Evolutionary conservation across 805 yeast species (phyloP).

Genomic region (Ogataea trehaloabstinens): DNA sequence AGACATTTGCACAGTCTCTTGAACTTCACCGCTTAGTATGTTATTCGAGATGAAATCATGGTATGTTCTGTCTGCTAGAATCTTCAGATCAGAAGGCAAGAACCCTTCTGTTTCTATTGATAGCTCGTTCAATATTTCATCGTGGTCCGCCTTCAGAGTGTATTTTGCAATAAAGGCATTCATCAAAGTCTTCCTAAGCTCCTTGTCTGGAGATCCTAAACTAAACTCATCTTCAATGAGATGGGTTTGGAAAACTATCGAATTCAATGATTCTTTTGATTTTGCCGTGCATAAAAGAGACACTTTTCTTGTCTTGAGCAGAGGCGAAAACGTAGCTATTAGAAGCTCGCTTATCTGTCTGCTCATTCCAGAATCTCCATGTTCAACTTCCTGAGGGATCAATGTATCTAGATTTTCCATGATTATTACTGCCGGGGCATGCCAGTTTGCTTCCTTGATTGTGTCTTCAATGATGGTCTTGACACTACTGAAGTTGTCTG

Average conservation of each 20-base stretch:
- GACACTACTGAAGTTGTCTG: constrained; percentile 52
- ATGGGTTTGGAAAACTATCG: constrained; percentile 62
- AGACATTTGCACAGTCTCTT: constrained; percentile 22
- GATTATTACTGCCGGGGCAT: constrained; percentile 69
- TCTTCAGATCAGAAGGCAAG: constrained; percentile 76
- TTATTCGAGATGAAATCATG: constrained; percentile 41
- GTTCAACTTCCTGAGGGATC: constrained; percentile 61
- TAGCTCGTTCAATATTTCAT: constrained; percentile 48
- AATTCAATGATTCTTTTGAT: constrained; percentile 64
- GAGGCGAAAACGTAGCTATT: constrained; percentile 39
- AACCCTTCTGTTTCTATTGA: constrained; percentile 84
- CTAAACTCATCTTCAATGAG: constrained; percentile 60
- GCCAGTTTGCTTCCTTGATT: constrained; percentile 55
- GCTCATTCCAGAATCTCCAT: constrained; percentile 56
- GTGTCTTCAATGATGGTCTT: constrained; percentile 44
- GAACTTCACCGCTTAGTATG: neutral
- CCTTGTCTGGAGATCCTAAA: constrained; percentile 68
- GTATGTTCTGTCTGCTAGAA: constrained; percentile 65
- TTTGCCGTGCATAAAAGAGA: constrained; percentile 61
- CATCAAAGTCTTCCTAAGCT: constrained; percentile 40
- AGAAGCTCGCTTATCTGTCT: constrained; percentile 66
- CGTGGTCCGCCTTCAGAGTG: constrained; percentile 34
- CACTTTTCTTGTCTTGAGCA: constrained; percentile 47
- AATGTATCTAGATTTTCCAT: constrained; percentile 78
- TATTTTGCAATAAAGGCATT: constrained; percentile 22